Conservation (phyloP, 208 protist species). For the Eutreptiella sp. region DNA sequence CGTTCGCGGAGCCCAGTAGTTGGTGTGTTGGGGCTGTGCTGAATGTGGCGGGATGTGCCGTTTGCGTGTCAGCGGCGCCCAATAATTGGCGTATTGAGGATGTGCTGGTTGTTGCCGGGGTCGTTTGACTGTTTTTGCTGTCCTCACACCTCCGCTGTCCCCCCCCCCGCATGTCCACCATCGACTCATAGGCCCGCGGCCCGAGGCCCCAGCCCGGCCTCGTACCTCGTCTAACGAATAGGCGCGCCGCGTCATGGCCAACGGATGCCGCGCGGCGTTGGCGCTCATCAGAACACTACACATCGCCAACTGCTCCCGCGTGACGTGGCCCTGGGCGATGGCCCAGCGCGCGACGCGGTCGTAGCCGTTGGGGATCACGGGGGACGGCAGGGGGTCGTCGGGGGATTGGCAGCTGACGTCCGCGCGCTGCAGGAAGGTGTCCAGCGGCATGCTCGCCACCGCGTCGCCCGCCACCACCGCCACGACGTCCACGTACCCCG, state of each 20-base stretch:
- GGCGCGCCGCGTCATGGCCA: constrained; percentile 48
- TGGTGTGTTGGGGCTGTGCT: too few species aligned
- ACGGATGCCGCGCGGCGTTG: constrained; percentile 52
- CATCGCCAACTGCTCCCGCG: constrained; percentile 64
- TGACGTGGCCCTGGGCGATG: constrained; percentile 53
- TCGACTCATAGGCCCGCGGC: too few species aligned
- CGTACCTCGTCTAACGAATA: constrained; percentile 44
- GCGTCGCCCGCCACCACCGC: constrained; percentile 57
- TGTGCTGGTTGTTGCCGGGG: too few species aligned
- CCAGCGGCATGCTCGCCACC: constrained; percentile 40
- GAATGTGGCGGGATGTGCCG: too few species aligned
- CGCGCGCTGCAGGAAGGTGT: constrained; percentile 36
- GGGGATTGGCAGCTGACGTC: constrained; percentile 42
- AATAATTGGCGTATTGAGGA: too few species aligned
- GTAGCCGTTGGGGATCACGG: constrained; percentile 58
- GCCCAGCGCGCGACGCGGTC: constrained; percentile 63
- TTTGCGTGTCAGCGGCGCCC: too few species aligned
- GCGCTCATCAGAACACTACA: constrained; percentile 57
- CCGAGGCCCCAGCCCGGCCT: too few species aligned
- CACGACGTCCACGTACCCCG: constrained; percentile 39
- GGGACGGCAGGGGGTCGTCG: constrained; percentile 43
- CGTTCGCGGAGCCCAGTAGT: too few species aligned
- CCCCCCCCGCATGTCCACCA: too few species aligned
- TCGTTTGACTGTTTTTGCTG: too few species aligned
- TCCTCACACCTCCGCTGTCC: too few species aligned